Base-by-base conservation (phyloP, 2,329 filamentous ascomycete species). In the Botrytis cinerea region DNA sequence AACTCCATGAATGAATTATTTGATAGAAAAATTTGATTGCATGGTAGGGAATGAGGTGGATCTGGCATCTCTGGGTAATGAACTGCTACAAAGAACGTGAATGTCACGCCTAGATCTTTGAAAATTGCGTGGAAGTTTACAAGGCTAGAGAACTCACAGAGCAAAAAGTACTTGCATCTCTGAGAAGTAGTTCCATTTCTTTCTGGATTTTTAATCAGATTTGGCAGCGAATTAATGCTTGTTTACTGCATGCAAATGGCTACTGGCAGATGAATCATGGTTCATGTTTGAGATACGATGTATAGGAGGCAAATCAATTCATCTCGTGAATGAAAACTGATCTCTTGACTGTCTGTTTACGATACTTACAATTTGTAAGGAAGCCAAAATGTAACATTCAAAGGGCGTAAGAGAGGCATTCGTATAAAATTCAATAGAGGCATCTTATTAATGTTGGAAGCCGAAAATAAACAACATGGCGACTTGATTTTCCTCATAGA, bases 131-230 rank as follows among this genome's bases (percentile, higher is more conserved):
- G 10, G 14, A 16, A 16, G 4, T 25, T 4, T 51, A 51, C 25
- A n/a, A 51, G 5, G 0, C 10, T 1, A 14, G 48, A 51, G 5
- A 6, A 16, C n/a, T n/a, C 1, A n/a, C 0, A 4, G 48, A n/a
- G 10, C 48, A 16, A 12, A n/a, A 14, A 12, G 12, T n/a, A 5
- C 1, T 0, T 51, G 1, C 10, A 51, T 25, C 10, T 10, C 7
- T 5, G 25, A 51, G 46, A 51, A n/a, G 4, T 4, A 4, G 14
- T 14, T 14, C 22, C 8, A 38, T 1, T 38, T 38, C 8, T 38
- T 38, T 38, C 6, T 35, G 4, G 35, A 5, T 38, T 38, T 38
- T 38, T 38, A 8, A 7, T 38, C 38, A 6, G 1, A 25, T n/a
- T 2, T n/a, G 4, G 25, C 14, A n/a, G 5, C 48, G n/a, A 5